A percentile compares a stretch with the other conserved stretches of the same genome.
Conservation (phyloP, 768 basidiomycete genomes). For the Tricholoma bakamatsutake region DNA sequence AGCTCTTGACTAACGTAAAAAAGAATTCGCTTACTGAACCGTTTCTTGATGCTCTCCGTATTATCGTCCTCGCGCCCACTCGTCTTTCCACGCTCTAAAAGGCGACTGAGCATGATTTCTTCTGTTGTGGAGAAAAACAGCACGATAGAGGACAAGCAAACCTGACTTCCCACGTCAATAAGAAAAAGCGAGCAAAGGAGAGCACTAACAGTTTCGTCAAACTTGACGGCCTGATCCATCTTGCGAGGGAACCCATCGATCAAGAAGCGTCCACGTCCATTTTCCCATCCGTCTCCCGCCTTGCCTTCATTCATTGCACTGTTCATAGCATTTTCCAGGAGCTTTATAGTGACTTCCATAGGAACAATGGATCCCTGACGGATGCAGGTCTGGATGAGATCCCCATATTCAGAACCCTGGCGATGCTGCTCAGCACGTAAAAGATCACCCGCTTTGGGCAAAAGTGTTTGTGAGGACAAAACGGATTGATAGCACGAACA, state of each 20-base stretch:
- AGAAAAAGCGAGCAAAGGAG: neutral
- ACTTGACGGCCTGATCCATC: constrained; percentile 95
- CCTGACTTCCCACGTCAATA: constrained; percentile 39
- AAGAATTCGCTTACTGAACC: constrained; percentile 64
- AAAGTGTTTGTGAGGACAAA: constrained; percentile 5
- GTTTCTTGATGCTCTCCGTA: constrained; percentile 88
- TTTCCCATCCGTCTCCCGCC: constrained; percentile 53
- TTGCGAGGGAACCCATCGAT: constrained; percentile 97
- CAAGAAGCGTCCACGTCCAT: constrained; percentile 79
- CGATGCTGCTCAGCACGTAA: constrained; percentile 91
- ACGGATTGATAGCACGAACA: constrained; percentile 12
- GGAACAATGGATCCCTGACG: constrained; percentile 92
- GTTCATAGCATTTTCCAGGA: constrained; percentile 89
- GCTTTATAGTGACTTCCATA: constrained; percentile 93
- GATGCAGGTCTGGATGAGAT: constrained; percentile 84
- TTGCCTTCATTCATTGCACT: constrained; percentile 43
- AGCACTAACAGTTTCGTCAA: constrained; percentile 70
- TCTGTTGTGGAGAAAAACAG: constrained; percentile 87
- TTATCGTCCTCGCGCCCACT: constrained; percentile 97
- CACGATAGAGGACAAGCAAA: constrained; percentile 74
- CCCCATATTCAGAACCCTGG: constrained; percentile 75
- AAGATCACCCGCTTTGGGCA: constrained; percentile 82
- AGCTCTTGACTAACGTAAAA: neutral
- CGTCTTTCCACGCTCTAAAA: constrained; percentile 88
- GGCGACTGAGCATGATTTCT: constrained; percentile 77